Base-by-base conservation (phyloP, 805 yeast species). In the Candida adriatica region DNA sequence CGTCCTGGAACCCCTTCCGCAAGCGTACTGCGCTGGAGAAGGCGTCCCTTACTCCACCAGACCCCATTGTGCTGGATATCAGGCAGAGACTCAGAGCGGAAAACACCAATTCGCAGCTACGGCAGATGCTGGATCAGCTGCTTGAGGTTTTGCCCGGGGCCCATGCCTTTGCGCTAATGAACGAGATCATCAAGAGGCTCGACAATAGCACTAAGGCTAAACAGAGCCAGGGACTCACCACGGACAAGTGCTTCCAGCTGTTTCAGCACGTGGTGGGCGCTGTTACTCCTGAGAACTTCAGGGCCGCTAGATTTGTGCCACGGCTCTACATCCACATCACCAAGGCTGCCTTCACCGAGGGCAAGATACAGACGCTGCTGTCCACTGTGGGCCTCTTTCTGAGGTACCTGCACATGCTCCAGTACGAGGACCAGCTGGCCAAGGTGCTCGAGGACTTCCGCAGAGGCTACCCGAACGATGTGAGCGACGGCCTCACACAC, bases 251-350 rank as follows among this genome's bases (percentile, higher is more conserved):
- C 5, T 25, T 26, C 14, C 25, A 22, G 5, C 20, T 48, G 9
- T 46, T 29, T 23, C 9, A 13, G 2, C 29, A 31, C 14, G 45
- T 42, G 16, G 22, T 40, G 17, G 30, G 22, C 4, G 13, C 29
- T 13, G 26, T 44, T 17, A 29, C 39, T 3, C 31, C 16, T 8
- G 41, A 39, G 7, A 48, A 44, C 30, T 48, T 39, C 31, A 28
- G 37, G 16, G 31, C 46, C 13, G 53, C 53, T 1, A 32, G 51
- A 13, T 48, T 48, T 21, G 29, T 48, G 5, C 53, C 53, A 3
- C 18, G 49, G 4, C n/a, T 48, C 13, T 48, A 46, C 30, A 32
- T 48, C 2, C 42, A 42, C n/a, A 29, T 46, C 24, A 19, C 45
- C n/a, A 30, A 31, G 11, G 14, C 26, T 6, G 38, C 35, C 1